Percentiles rank a stretch among this genome's conserved stretches.
Conservation (phyloP, 176 grass and related monocot species). For the Poa annua region DNA sequence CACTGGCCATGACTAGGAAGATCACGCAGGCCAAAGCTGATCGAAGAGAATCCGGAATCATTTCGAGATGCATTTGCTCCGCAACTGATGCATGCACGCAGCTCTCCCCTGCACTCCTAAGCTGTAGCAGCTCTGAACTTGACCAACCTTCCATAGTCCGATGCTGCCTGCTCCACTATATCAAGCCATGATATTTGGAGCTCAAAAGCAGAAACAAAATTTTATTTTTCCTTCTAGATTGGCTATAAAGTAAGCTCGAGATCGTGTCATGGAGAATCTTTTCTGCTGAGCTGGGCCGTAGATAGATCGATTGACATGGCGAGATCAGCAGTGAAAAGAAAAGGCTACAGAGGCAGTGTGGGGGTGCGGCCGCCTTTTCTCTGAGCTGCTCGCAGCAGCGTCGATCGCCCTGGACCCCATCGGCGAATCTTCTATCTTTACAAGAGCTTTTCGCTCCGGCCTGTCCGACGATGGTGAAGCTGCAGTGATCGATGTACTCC, state of each 20-base stretch:
- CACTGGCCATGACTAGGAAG: not conserved
- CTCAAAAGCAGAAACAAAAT: not conserved
- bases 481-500: not conserved
- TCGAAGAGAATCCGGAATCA: slow-evolving; percentile 19
- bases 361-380: slow-evolving; percentile 26
- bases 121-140: slow-evolving; percentile 24
- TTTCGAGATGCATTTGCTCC: slow-evolving; percentile 30
- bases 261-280: slow-evolving; percentile 43
- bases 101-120: not conserved
- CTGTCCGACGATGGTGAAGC: not conserved
- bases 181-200: not conserved
- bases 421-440: slow-evolving; percentile 9
- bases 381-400: slow-evolving; percentile 20
- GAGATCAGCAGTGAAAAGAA: slow-evolving; percentile 27
- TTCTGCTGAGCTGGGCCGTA: slow-evolving; percentile 24
- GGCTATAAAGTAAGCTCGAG: not conserved
- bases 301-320: slow-evolving; percentile 32
- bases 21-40: not conserved
- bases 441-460: not conserved
- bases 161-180: slow-evolving; percentile 25
- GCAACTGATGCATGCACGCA: not conserved
- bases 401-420: slow-evolving; percentile 16
- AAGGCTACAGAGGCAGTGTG: slow-evolving; percentile 9
- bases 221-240: not conserved
- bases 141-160: not conserved